Evolutionary conservation across 371 early-diverging fungal genomes (phyloP).

Genomic region (Mortierella sp.): DNA sequence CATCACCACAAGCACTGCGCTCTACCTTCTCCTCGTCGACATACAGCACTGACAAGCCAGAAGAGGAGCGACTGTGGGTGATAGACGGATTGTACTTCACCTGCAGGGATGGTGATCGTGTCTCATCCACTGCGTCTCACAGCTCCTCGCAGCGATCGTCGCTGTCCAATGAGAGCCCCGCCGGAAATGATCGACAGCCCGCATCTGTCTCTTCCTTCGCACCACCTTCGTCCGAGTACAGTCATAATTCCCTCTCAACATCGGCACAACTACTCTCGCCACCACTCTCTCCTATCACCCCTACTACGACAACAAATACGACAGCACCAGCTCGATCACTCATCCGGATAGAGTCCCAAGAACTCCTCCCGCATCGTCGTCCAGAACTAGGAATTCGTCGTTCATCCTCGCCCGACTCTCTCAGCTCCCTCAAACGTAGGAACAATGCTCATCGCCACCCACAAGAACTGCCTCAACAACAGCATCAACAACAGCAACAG

Average conservation of each 20-base stretch:
- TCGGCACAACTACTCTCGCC: slow-evolving; percentile 3
- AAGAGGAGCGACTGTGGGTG: neutral
- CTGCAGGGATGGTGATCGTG: neutral
- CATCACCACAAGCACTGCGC: neutral
- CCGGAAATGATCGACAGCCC: neutral
- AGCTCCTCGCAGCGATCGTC: slow-evolving; percentile 43
- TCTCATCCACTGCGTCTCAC: neutral
- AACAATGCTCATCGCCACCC: neutral
- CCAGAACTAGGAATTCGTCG: neutral
- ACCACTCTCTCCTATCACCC: slow-evolving; percentile 15
- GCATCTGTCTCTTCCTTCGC: slow-evolving; percentile 13
- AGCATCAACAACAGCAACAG: neutral
- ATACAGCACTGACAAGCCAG: neutral
- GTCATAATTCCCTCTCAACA: too few relatives aligned
- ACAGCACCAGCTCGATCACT: neutral
- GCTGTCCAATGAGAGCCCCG: slow-evolving; percentile 58
- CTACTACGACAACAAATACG: neutral
- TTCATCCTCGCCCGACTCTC: slow-evolving; percentile 10
- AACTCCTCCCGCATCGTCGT: slow-evolving; percentile 14
- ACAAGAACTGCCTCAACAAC: too few relatives aligned
- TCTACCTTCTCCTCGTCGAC: too few relatives aligned
- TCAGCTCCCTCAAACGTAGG: neutral
- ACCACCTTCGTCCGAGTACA: neutral
- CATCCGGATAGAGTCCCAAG: slow-evolving; percentile 19
- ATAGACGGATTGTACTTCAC: neutral